These are phyloP conservation scores for Fusarium protoensiforme DNA, from an alignment of 2,329 filamentous ascomycete genomes.

Conservation along the genomic window DNA sequence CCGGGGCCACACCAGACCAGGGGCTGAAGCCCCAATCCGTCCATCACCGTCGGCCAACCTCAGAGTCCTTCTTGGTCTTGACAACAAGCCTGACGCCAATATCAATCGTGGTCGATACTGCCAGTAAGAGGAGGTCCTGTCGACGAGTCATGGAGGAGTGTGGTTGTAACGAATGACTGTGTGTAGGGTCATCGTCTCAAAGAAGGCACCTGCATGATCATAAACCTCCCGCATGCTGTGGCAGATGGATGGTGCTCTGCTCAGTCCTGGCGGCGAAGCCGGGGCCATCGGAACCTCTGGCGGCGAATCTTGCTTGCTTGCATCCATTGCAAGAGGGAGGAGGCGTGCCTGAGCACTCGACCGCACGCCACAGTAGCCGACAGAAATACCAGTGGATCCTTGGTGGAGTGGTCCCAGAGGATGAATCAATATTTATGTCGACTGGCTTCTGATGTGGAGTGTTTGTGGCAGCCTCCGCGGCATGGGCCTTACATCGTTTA, in stretches of 20 bases:
- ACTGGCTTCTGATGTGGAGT: background rate
- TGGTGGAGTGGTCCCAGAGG: background rate
- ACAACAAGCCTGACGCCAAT: background rate
- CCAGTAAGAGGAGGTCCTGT: background rate
- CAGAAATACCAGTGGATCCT: background rate
- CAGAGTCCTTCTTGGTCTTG: background rate
- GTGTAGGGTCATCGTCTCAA: constrained; percentile 28
- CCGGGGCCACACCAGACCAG: background rate
- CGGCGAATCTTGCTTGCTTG: constrained; percentile 41
- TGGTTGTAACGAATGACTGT: constrained; percentile 20
- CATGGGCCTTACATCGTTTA: constrained; percentile 25
- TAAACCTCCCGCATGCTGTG: constrained; percentile 35
- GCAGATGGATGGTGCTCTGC: constrained; percentile 35
- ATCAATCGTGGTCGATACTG: background rate
- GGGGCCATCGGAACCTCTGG: constrained; percentile 36
- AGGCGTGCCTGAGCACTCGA: background rate
- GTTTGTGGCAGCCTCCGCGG: background rate
- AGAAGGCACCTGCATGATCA: constrained; percentile 44
- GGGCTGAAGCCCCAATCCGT: background rate
- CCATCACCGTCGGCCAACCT: background rate
- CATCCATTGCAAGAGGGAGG: constrained; percentile 2
- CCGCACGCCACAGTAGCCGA: constrained; percentile 10
- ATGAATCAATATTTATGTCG: constrained; percentile 12
- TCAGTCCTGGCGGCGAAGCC: constrained; percentile 35
- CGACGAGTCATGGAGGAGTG: constrained; percentile 29